A percentile compares a stretch with the other conserved stretches of the same genome.
phyloP scores from a whole-genome alignment of 768 basidiomycete species.

The Macrolepiota albuminosa region DNA sequence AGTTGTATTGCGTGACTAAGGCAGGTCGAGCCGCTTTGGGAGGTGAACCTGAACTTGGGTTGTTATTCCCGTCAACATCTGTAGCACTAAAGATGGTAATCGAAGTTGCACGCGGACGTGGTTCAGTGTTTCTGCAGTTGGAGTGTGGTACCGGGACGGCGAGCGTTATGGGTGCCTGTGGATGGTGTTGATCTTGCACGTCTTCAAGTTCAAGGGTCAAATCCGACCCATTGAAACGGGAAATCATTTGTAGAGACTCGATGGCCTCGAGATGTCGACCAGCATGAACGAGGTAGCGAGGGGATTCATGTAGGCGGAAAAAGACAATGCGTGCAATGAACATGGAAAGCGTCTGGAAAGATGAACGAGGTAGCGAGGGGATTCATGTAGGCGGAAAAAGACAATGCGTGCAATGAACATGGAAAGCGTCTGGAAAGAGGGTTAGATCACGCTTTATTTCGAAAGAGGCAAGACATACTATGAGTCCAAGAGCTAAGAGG shows the following conservation, averaged over 20 bases:
- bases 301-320: slow-evolving; percentile 92
- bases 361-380: slow-evolving; percentile 89
- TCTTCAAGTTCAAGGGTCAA: slow-evolving; percentile 66
- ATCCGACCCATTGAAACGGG: slow-evolving; percentile 77
- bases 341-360: slow-evolving; percentile 75
- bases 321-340: slow-evolving; percentile 83
- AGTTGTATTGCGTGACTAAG: slow-evolving; percentile 27
- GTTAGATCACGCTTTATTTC: slow-evolving; percentile 1
- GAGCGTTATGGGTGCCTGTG: slow-evolving; percentile 3
- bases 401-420: slow-evolving; percentile 88
- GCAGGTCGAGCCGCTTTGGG: slow-evolving; percentile 8
- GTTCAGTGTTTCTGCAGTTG: neutral
- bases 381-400: slow-evolving; percentile 92
- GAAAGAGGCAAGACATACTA: slow-evolving; percentile 51
- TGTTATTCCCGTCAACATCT: slow-evolving; percentile 21
- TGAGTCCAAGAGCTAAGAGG: slow-evolving; percentile 67
- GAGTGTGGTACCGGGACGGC: slow-evolving; percentile 3
- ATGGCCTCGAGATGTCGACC: slow-evolving; percentile 83
- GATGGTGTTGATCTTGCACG: slow-evolving; percentile 45
- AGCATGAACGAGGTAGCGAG: slow-evolving; percentile 87
- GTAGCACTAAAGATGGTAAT: slow-evolving; percentile 30
- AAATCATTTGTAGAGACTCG: slow-evolving; percentile 78
- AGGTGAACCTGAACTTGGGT: neutral
- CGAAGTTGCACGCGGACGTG: slow-evolving; percentile 22
- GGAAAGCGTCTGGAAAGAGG: slow-evolving; percentile 57